Percentiles rank a stretch among this genome's conserved stretches.
phyloP scores from a whole-genome alignment of 306 rosid species.

The Prunus armeniaca region DNA sequence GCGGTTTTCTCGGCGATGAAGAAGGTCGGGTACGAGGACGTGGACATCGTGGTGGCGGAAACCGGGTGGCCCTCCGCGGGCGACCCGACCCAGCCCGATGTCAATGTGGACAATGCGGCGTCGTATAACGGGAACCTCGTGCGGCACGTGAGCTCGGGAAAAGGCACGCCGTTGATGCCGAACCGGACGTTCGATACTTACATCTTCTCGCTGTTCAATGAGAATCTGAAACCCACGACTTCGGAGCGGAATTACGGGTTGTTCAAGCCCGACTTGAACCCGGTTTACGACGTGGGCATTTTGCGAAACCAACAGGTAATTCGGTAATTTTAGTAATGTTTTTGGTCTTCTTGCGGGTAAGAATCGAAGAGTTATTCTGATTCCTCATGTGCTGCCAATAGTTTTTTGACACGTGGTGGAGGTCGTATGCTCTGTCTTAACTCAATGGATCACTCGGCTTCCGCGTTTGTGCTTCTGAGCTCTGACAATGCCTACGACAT shows the following conservation, averaged over 20 bases:
- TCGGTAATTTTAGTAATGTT: neutral
- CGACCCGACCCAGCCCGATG: constrained; percentile 67
- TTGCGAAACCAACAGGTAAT: constrained; percentile 49
- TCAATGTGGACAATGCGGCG: constrained; percentile 55
- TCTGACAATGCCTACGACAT: constrained; percentile 3
- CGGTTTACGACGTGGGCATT: constrained; percentile 69
- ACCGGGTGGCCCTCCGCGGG: constrained; percentile 92
- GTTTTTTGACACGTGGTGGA: neutral
- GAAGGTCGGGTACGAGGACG: constrained; percentile 65
- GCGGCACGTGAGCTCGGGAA: constrained; percentile 63
- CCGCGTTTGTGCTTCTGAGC: neutral
- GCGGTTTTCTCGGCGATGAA: constrained; percentile 89
- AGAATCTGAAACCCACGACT: constrained; percentile 52
- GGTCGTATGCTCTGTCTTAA: neutral
- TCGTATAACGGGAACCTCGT: constrained; percentile 69
- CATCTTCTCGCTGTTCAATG: constrained; percentile 71
- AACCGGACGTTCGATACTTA: constrained; percentile 65
- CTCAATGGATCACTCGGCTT: neutral
- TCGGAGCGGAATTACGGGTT: constrained; percentile 81
- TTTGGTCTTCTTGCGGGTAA: too few species aligned
- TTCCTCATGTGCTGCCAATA: neutral
- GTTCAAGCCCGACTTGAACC: constrained; percentile 59
- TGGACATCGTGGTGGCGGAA: constrained; percentile 66
- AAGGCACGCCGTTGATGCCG: constrained; percentile 84
- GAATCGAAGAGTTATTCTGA: neutral